These are phyloP conservation scores for Fusarium poae DNA, from an alignment of 2,329 filamentous ascomycete genomes.

Conservation along the genomic window DNA sequence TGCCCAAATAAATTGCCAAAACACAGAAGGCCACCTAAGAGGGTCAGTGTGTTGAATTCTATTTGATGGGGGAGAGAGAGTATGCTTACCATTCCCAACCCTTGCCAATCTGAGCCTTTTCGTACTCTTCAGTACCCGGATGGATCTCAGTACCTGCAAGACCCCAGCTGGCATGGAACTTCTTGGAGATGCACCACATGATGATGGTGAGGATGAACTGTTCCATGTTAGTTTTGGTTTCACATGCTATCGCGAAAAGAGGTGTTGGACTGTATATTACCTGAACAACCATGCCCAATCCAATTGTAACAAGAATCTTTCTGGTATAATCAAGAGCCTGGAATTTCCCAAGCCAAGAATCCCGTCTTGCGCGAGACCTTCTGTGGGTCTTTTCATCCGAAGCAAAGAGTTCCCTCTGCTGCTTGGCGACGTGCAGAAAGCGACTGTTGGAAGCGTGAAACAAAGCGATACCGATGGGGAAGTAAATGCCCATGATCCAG, in stretches of 20 bases:
- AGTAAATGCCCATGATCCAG: constrained; percentile 76
- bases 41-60: background rate
- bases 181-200: constrained; percentile 73
- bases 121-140: constrained; percentile 64
- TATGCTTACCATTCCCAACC: constrained; percentile 74
- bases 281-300: constrained; percentile 67
- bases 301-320: constrained; percentile 64
- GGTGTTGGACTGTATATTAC: too few species aligned
- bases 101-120: constrained; percentile 59
- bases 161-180: constrained; percentile 73
- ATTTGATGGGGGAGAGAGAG: background rate
- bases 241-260: fast-evolving
- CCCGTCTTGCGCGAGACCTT: constrained; percentile 31
- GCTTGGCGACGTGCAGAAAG: constrained; percentile 69
- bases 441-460: constrained; percentile 75
- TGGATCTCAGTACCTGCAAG: constrained; percentile 71
- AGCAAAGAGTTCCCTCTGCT: constrained; percentile 61
- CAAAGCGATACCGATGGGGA: constrained; percentile 74
- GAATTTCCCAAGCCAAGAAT: constrained; percentile 54
- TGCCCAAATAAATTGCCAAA: constrained; percentile 75
- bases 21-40: constrained; percentile 69
- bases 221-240: background rate
- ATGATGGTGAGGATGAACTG: constrained; percentile 70
- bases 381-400: constrained; percentile 26
- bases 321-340: constrained; percentile 60